phyloP scores from a whole-genome alignment of 495 filamentous ascomycete species.

The Talaromyces stipitatus region DNA sequence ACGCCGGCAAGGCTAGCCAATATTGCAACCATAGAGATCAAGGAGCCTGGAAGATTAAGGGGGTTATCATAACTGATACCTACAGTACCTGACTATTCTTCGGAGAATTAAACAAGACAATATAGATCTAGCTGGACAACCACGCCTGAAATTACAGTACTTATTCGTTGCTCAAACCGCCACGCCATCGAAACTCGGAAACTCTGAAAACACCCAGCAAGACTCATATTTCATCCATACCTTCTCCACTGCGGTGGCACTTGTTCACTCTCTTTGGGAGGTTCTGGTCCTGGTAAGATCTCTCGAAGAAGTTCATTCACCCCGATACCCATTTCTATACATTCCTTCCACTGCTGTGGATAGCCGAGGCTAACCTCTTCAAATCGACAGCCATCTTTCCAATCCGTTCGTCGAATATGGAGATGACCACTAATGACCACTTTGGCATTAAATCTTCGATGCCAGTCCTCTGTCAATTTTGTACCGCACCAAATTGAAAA shows the following conservation, averaged over 20 bases:
- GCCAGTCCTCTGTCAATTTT: constrained; percentile 1
- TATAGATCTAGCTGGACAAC: too few relatives aligned
- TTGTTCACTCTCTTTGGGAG: neutral
- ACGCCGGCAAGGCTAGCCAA: too few relatives aligned
- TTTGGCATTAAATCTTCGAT: constrained; percentile 6
- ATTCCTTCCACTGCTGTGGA: constrained; percentile 6
- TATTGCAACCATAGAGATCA: too few relatives aligned
- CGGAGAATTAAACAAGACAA: too few relatives aligned
- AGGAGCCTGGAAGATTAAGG: too few relatives aligned
- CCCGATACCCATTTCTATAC: neutral
- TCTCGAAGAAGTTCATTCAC: constrained; percentile 5
- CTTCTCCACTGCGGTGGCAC: constrained; percentile 5
- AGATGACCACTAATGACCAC: constrained; percentile 6
- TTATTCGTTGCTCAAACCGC: too few relatives aligned
- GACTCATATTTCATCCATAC: neutral
- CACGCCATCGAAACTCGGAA: too few relatives aligned
- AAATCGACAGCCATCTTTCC: constrained; percentile 6
- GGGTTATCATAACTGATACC: too few relatives aligned
- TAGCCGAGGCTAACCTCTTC: constrained; percentile 8
- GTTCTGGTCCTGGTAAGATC: constrained; percentile 4
- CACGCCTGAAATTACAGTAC: too few relatives aligned
- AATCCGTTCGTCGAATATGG: constrained; percentile 7
- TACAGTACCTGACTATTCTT: too few relatives aligned
- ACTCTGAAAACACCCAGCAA: neutral
- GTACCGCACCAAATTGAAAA: constrained; percentile 6